Conservation (phyloP, 345 rosid genomes). For the Orychophragmus violaceus region DNA sequence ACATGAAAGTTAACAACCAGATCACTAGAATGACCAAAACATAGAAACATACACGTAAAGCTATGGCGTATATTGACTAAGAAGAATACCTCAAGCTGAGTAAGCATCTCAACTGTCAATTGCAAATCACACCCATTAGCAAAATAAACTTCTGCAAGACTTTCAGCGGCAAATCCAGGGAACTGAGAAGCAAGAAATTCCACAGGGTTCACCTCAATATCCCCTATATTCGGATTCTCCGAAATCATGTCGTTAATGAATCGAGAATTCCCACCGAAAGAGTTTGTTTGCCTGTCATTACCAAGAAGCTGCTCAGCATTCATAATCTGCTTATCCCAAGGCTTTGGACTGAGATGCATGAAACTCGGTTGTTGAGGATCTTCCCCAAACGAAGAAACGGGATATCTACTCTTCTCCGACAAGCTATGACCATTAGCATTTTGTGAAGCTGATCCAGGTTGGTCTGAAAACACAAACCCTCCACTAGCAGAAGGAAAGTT, state of each 20-base stretch:
- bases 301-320: slow-evolving; percentile 53
- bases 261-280: slow-evolving; percentile 47
- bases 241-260: slow-evolving; percentile 49
- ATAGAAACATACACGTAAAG: not conserved
- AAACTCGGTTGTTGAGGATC: slow-evolving; percentile 44
- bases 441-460: slow-evolving; percentile 45
- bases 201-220: slow-evolving; percentile 56
- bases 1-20: slow-evolving; percentile 15
- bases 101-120: slow-evolving; percentile 93
- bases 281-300: slow-evolving; percentile 45
- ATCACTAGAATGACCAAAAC: not conserved
- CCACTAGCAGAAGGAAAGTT: slow-evolving; percentile 50
- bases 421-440: slow-evolving; percentile 50
- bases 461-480: slow-evolving; percentile 46
- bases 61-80: too few relatives aligned
- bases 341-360: slow-evolving; percentile 47
- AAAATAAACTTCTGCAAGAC: slow-evolving; percentile 87
- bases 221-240: slow-evolving; percentile 51
- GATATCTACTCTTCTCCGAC: slow-evolving; percentile 50
- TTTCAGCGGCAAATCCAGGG: slow-evolving; percentile 94
- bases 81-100: slow-evolving; percentile 87
- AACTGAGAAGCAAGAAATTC: slow-evolving; percentile 84
- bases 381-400: slow-evolving; percentile 56
- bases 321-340: slow-evolving; percentile 75
- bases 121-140: slow-evolving; percentile 90